Evolutionary conservation across 306 rosid species (phyloP).

Genomic region (Abrus pulchellus): DNA sequence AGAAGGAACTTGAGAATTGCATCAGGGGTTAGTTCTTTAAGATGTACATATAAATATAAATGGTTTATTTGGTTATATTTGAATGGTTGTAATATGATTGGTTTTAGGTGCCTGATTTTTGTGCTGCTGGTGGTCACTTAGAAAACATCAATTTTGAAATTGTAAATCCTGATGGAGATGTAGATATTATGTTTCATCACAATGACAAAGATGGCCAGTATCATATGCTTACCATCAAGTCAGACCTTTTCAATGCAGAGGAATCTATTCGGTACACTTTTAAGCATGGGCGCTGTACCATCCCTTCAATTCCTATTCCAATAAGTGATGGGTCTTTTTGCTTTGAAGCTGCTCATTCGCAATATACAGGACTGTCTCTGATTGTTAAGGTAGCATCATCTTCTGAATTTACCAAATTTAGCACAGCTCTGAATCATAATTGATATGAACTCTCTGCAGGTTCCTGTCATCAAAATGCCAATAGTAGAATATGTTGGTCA

Average conservation of each 20-base stretch:
- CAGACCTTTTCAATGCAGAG: slow-evolving; percentile 43
- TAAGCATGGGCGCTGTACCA: slow-evolving; percentile 59
- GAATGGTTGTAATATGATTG: not conserved
- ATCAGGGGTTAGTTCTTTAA: slow-evolving; percentile 52
- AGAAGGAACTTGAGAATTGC: slow-evolving; percentile 55
- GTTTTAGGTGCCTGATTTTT: slow-evolving; percentile 61
- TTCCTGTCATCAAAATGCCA: not conserved
- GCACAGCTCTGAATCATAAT: slow-evolving; percentile 26
- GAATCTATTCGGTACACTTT: slow-evolving; percentile 56
- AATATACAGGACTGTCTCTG: slow-evolving; percentile 48
- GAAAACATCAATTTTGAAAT: slow-evolving; percentile 62
- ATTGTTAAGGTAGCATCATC: slow-evolving; percentile 52
- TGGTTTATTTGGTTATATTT: slow-evolving; percentile 11
- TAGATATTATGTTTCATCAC: slow-evolving; percentile 58
- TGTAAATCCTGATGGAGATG: slow-evolving; percentile 53
- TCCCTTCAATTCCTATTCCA: slow-evolving; percentile 56
- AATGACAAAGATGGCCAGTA: slow-evolving; percentile 50
- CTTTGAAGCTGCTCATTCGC: slow-evolving; percentile 63
- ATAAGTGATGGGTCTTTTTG: slow-evolving; percentile 46
- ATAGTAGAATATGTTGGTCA: not conserved
- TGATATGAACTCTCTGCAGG: slow-evolving; percentile 29
- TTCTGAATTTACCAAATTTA: not conserved
- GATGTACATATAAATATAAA: not conserved
- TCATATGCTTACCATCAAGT: slow-evolving; percentile 63
- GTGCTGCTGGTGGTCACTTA: slow-evolving; percentile 53